Percentiles rank a stretch among this genome's conserved stretches.
phyloP scores from a whole-genome alignment of 2,329 filamentous ascomycete genomes.

The Cytospora schulzeri region DNA sequence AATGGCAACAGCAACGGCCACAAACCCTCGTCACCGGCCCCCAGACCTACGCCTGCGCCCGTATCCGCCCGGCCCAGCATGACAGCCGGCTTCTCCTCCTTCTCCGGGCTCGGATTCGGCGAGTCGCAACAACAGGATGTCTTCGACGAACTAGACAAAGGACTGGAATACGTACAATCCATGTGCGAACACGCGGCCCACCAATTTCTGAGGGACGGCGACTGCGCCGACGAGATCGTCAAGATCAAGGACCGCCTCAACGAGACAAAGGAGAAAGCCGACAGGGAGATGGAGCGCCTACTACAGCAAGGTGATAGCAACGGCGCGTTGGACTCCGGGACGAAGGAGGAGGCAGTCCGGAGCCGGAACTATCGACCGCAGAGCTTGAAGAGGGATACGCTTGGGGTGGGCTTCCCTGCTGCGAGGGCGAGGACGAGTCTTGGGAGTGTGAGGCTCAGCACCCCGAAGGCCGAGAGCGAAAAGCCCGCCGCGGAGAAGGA shows the following conservation, averaged over 20 bases:
- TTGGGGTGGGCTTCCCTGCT: no score
- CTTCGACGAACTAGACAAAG: slow-evolving; percentile 76
- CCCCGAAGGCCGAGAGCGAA: neutral
- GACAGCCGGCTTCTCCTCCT: slow-evolving; percentile 22
- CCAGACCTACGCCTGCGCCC: slow-evolving; percentile 2
- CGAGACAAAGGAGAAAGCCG: slow-evolving; percentile 63
- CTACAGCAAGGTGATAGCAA: slow-evolving; percentile 55
- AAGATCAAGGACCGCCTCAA: slow-evolving; percentile 67
- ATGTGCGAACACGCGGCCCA: slow-evolving; percentile 87
- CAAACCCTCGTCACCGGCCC: neutral
- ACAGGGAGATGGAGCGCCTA: slow-evolving; percentile 60
- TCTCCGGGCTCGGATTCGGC: slow-evolving; percentile 31
- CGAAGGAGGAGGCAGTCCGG: slow-evolving; percentile 42
- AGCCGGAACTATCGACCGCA: slow-evolving; percentile 54
- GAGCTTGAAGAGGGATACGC: slow-evolving; percentile 52
- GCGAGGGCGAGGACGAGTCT: slow-evolving; percentile 32
- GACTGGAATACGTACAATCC: slow-evolving; percentile 76
- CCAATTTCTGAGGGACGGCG: slow-evolving; percentile 84
- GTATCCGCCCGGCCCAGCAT: slow-evolving; percentile 26
- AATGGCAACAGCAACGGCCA: neutral
- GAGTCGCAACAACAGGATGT: slow-evolving; percentile 46
- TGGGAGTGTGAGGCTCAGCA: neutral
- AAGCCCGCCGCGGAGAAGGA: slow-evolving; percentile 11
- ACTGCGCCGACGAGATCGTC: slow-evolving; percentile 76
- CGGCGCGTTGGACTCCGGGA: slow-evolving; percentile 39